Evolutionary conservation across 1,284 basidiomycete genomes (phyloP).

Genomic region (Sporisorium exsertum): DNA sequence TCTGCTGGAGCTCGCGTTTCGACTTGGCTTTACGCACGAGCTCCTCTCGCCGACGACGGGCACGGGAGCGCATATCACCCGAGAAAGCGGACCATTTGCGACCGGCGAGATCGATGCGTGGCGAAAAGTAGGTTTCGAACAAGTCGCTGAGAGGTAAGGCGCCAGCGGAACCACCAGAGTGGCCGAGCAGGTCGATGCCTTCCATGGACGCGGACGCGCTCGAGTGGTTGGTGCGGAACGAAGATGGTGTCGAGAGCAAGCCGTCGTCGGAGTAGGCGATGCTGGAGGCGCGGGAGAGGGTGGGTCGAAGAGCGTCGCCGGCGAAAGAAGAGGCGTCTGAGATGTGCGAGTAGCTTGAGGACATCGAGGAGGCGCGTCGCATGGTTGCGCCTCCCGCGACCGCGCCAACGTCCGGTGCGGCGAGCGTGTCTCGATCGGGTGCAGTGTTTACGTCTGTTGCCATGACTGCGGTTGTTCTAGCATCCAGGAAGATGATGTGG

Average conservation of each 20-base stretch:
- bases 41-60: slow-evolving; percentile 74
- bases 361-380: slow-evolving; percentile 31
- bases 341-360: slow-evolving; percentile 23
- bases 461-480: slow-evolving; percentile 12
- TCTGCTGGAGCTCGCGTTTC: slow-evolving; percentile 72
- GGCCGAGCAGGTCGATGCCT: slow-evolving; percentile 42
- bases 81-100: slow-evolving; percentile 86
- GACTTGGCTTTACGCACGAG: slow-evolving; percentile 77
- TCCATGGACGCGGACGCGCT: slow-evolving; percentile 39
- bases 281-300: slow-evolving; percentile 39
- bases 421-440: slow-evolving; percentile 5
- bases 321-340: slow-evolving; percentile 22
- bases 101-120: slow-evolving; percentile 87
- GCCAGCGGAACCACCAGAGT: slow-evolving; percentile 8
- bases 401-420: slow-evolving; percentile 14
- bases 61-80: slow-evolving; percentile 80
- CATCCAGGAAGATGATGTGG: neutral
- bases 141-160: slow-evolving; percentile 40
- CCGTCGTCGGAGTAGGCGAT: slow-evolving; percentile 42
- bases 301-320: slow-evolving; percentile 20
- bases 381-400: slow-evolving; percentile 15
- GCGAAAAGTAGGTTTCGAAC: slow-evolving; percentile 87
- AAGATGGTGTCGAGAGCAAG: neutral
- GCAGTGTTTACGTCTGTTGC: neutral
- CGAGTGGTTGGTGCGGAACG: slow-evolving; percentile 32